Percentiles rank a stretch among this genome's conserved stretches.
phyloP scores from a whole-genome alignment of 176 grass and related monocot genomes.

The Musa itinerans region DNA sequence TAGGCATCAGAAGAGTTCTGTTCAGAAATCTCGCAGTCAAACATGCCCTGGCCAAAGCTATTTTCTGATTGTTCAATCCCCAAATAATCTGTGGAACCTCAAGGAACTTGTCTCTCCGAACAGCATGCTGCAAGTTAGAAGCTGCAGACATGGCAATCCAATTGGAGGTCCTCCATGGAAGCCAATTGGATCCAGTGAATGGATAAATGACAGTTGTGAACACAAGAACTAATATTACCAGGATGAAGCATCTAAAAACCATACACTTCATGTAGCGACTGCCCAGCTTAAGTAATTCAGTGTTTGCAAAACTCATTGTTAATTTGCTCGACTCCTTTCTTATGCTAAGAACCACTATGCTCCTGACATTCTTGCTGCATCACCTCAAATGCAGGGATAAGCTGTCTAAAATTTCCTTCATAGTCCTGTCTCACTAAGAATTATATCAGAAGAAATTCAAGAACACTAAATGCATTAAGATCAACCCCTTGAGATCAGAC shows the following conservation, averaged over 20 bases:
- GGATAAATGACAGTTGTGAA: conserved; percentile 47
- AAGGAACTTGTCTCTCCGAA: conserved; percentile 68
- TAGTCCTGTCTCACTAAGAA: not conserved
- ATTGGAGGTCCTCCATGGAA: conserved; percentile 40
- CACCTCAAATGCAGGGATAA: no score
- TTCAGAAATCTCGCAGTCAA: conserved; percentile 83
- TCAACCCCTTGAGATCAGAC: not conserved
- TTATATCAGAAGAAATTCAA: not conserved
- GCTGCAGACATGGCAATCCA: conserved; percentile 13
- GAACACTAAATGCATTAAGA: not conserved
- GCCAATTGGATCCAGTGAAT: conserved; percentile 43
- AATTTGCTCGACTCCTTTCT: not conserved
- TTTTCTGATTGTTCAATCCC: conserved; percentile 99
- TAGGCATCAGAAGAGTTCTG: conserved; percentile 90
- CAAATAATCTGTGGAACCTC: conserved; percentile 95
- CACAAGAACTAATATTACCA: conserved; percentile 42
- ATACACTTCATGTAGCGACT: conserved; percentile 8
- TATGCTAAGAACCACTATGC: not conserved
- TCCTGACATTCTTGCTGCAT: not conserved
- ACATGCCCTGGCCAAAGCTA: conserved; percentile 77
- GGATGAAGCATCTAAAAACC: conserved; percentile 15
- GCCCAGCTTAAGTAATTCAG: not conserved
- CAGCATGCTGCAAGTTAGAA: conserved; percentile 33
- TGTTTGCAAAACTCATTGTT: not conserved
- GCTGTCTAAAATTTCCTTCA: not conserved